phyloP scores from a whole-genome alignment of 345 rosid genomes.

The Bretschneidera sinensis region DNA sequence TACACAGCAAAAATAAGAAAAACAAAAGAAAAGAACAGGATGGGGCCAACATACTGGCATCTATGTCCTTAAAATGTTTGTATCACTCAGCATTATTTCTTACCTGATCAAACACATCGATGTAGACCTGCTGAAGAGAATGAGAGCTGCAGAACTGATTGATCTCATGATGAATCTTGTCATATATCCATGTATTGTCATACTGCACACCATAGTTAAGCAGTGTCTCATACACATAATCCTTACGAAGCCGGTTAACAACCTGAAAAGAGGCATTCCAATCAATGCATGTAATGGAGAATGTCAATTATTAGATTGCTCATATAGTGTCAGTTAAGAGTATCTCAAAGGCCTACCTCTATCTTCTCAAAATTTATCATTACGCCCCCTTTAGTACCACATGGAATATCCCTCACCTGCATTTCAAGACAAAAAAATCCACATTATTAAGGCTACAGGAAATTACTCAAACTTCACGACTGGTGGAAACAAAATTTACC shows the following conservation, averaged over 20 bases:
- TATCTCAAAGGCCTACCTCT: conserved; percentile 42
- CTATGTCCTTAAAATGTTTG: neutral
- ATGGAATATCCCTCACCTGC: conserved; percentile 88
- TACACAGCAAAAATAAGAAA: too few species aligned
- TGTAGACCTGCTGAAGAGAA: conserved; percentile 89
- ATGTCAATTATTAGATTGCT: conserved; percentile 4
- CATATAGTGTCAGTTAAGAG: neutral
- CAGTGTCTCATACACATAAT: conserved; percentile 71
- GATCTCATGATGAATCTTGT: conserved; percentile 98
- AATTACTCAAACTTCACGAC: conserved; percentile 5
- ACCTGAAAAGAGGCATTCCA: conserved; percentile 39
- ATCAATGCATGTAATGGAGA: conserved; percentile 8
- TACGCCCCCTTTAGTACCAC: conserved; percentile 96
- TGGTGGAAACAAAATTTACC: conserved; percentile 30
- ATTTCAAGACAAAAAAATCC: neutral
- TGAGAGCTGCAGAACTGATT: conserved; percentile 97
- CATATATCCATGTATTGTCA: conserved; percentile 93
- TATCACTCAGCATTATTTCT: conserved; percentile 11
- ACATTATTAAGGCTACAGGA: conserved; percentile 6
- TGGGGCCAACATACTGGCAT: neutral
- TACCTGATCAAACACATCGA: conserved; percentile 95
- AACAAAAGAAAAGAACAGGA: too few species aligned
- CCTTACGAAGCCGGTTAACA: conserved; percentile 77
- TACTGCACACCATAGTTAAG: conserved; percentile 80
- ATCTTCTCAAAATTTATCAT: conserved; percentile 94